phyloP scores from a whole-genome alignment of 768 basidiomycete species.

The Termitomyces sp. region DNA sequence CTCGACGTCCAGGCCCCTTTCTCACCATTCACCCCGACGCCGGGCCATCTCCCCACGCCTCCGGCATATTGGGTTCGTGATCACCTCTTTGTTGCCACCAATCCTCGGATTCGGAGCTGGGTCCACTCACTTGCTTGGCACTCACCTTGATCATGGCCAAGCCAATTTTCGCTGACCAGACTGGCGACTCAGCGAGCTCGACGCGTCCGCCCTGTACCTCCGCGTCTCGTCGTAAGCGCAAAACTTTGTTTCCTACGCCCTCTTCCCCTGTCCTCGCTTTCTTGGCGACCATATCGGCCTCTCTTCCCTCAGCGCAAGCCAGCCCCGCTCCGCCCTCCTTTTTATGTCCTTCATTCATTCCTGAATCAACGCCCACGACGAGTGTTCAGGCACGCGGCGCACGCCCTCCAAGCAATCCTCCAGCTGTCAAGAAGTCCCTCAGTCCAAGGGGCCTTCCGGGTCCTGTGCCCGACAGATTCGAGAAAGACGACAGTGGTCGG shows the following conservation, averaged over 20 bases:
- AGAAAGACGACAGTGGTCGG: conserved; percentile 42
- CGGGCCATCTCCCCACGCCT: conserved; percentile 3
- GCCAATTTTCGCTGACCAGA: conserved; percentile 33
- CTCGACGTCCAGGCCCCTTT: conserved; percentile 10
- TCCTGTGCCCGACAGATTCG: conserved; percentile 50
- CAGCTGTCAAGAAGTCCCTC: conserved; percentile 5
- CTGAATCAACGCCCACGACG: conserved; percentile 8
- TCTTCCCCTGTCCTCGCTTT: conserved; percentile 49
- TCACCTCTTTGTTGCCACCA: too few relatives aligned
- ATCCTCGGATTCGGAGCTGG: conserved; percentile 6
- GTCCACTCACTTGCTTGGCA: conserved; percentile 34
- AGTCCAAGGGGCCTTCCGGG: conserved; percentile 7
- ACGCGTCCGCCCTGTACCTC: conserved; percentile 2
- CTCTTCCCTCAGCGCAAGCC: conserved; percentile 38
- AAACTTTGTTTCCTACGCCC: conserved; percentile 24
- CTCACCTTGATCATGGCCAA: conserved; percentile 37
- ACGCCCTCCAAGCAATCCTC: conserved; percentile 7
- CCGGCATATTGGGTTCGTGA: neutral
- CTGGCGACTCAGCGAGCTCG: conserved; percentile 17
- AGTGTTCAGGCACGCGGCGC: conserved; percentile 1
- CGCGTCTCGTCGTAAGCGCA: conserved; percentile 8
- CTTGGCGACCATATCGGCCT: conserved; percentile 49
- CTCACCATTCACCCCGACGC: conserved; percentile 17
- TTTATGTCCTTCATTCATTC: conserved; percentile 47
- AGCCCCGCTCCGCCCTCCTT: conserved; percentile 54